Conservation (phyloP, 768 basidiomycete genomes). For the Mycena olivaceomarginata region DNA sequence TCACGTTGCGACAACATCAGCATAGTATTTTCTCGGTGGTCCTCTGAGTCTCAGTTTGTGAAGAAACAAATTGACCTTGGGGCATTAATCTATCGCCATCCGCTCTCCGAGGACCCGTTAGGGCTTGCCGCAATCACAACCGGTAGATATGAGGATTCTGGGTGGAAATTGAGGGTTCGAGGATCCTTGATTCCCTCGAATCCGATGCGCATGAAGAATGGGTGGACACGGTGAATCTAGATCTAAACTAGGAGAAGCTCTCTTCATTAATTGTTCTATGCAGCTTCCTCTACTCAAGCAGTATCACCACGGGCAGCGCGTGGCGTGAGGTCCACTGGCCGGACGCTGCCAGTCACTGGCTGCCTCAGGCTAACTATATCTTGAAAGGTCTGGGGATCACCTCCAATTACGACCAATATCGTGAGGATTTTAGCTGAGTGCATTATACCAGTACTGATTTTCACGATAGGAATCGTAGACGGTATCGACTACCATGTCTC, state of each 20-base stretch:
- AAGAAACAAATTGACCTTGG: neutral
- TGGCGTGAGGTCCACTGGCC: conserved; percentile 20
- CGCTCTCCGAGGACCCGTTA: neutral
- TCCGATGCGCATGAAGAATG: conserved; percentile 11
- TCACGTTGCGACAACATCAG: conserved; percentile 15
- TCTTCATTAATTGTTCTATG: neutral
- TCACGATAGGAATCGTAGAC: neutral
- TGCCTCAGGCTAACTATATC: conserved; percentile 22
- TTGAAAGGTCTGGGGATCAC: conserved; percentile 4
- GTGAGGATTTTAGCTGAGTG: neutral
- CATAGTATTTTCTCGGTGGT: neutral
- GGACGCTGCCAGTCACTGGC: neutral
- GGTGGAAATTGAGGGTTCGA: neutral
- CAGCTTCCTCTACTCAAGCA: conserved; percentile 14
- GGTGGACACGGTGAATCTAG: conserved; percentile 12
- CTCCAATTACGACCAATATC: conserved; percentile 10
- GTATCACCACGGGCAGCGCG: neutral
- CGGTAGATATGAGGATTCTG: neutral
- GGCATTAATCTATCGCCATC: neutral
- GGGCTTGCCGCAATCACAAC: conserved; percentile 11
- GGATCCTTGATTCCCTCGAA: neutral
- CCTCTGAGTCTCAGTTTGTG: neutral
- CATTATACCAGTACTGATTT: neutral
- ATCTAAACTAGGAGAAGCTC: neutral
- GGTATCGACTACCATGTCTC: conserved; percentile 10